Evolutionary conservation across 768 basidiomycete genomes (phyloP).

Genomic region (Macrolepiota fuliginosa): DNA sequence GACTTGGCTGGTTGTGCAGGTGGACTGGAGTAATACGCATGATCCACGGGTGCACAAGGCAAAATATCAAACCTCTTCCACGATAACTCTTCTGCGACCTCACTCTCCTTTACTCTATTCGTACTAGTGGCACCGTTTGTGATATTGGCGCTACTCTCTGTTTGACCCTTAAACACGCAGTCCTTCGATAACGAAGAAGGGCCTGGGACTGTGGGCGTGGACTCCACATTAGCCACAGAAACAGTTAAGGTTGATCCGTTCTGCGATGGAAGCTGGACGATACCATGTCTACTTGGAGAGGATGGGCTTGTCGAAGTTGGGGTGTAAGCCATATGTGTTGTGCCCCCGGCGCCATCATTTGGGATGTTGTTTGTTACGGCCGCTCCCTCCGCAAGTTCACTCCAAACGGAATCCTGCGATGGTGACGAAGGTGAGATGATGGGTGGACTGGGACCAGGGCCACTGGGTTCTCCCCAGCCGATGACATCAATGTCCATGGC

Average conservation of each 20-base stretch:
- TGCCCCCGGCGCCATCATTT: background rate
- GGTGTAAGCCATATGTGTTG: background rate
- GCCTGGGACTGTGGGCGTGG: background rate
- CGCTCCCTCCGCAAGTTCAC: constrained; percentile 4
- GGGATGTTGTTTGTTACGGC: background rate
- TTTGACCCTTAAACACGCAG: constrained; percentile 13
- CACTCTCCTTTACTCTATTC: constrained; percentile 29
- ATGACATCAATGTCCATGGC: constrained; percentile 3
- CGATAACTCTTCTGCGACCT: constrained; percentile 17
- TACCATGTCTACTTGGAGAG: background rate
- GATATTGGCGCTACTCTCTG: background rate
- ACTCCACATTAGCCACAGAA: background rate
- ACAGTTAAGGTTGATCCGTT: background rate
- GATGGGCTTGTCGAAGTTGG: constrained; percentile 4
- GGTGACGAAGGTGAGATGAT: constrained; percentile 6
- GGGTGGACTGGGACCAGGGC: background rate
- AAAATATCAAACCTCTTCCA: constrained; percentile 88
- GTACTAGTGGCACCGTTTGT: background rate
- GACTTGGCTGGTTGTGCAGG: constrained; percentile 65
- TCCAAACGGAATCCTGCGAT: background rate
- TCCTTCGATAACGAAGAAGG: constrained; percentile 5
- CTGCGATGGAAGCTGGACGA: background rate
- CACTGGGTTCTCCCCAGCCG: background rate
- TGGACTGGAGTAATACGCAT: constrained; percentile 68
- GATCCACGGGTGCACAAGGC: constrained; percentile 73